Conservation (phyloP, 176 grass and related monocot genomes). For the Coix lacrymajobi region DNA sequence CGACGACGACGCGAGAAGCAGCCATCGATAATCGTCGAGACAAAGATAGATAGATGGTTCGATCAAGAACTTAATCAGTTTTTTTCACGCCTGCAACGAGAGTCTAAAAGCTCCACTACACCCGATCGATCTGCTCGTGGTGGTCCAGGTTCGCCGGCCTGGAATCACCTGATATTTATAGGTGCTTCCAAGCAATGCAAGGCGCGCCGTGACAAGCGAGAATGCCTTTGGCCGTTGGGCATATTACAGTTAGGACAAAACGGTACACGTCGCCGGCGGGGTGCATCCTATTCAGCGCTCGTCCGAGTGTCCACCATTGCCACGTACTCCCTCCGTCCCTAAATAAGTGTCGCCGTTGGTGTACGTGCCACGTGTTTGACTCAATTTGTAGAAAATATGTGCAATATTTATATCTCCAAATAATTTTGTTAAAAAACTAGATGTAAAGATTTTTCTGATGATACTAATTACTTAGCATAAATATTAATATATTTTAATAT, state of each 20-base stretch:
- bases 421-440: too few species aligned
- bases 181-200: background rate
- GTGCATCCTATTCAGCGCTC: background rate
- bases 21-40: background rate
- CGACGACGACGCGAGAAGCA: background rate
- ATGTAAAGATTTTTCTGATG: too few species aligned
- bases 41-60: background rate
- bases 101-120: background rate
- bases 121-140: background rate
- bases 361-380: too few species aligned
- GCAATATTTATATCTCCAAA: too few species aligned
- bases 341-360: too few species aligned
- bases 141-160: background rate
- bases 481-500: too few species aligned
- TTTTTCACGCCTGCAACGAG: background rate
- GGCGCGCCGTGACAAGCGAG: background rate
- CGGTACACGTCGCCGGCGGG: background rate
- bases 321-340: too few species aligned
- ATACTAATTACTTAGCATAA: too few species aligned
- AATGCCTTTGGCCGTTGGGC: background rate
- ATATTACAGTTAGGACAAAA: background rate
- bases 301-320: conserved; percentile 19
- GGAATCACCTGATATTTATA: conserved; percentile 10
- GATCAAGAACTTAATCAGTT: background rate
- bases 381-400: too few species aligned